phyloP scores from a whole-genome alignment of 768 basidiomycete genomes.

The Boletellus sp. region DNA sequence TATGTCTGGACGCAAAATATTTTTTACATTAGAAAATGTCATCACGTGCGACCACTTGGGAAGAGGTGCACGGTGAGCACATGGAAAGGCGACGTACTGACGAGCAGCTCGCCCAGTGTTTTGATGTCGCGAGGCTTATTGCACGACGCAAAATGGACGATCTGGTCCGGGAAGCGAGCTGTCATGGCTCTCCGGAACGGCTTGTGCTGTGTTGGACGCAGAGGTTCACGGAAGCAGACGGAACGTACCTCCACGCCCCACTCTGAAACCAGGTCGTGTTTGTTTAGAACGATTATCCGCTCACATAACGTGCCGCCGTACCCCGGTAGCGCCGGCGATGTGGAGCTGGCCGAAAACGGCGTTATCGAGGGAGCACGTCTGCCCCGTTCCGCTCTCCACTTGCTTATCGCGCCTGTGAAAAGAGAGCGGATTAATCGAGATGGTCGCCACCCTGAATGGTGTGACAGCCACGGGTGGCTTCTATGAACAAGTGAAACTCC shows the following conservation, averaged over 20 bases:
- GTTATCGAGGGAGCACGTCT: slow-evolving; percentile 44
- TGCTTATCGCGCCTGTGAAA: slow-evolving; percentile 53
- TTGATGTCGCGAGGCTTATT: slow-evolving; percentile 64
- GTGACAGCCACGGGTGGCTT: slow-evolving; percentile 5
- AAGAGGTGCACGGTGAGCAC: neutral
- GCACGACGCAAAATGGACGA: slow-evolving; percentile 68
- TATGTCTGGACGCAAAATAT: slow-evolving; percentile 44
- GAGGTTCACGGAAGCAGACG: slow-evolving; percentile 4
- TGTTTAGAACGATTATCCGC: slow-evolving; percentile 88
- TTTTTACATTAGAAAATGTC: neutral
- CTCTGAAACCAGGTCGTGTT: slow-evolving; percentile 84
- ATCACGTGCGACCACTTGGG: neutral
- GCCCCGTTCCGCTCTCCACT: slow-evolving; percentile 69
- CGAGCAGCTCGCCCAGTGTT: slow-evolving; percentile 59
- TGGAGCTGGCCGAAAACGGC: slow-evolving; percentile 30
- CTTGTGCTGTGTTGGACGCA: slow-evolving; percentile 35
- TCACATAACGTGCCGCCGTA: slow-evolving; percentile 52
- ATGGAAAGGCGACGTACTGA: slow-evolving; percentile 53
- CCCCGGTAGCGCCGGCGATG: slow-evolving; percentile 8
- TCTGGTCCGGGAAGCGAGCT: slow-evolving; percentile 65
- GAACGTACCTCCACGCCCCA: slow-evolving; percentile 78
- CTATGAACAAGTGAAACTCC: slow-evolving; percentile 9
- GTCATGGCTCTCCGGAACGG: slow-evolving; percentile 74
- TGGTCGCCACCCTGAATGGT: slow-evolving; percentile 7
- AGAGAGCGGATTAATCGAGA: slow-evolving; percentile 17